Conservation (phyloP, 768 basidiomycete species). For the Leccinum arenicola region DNA sequence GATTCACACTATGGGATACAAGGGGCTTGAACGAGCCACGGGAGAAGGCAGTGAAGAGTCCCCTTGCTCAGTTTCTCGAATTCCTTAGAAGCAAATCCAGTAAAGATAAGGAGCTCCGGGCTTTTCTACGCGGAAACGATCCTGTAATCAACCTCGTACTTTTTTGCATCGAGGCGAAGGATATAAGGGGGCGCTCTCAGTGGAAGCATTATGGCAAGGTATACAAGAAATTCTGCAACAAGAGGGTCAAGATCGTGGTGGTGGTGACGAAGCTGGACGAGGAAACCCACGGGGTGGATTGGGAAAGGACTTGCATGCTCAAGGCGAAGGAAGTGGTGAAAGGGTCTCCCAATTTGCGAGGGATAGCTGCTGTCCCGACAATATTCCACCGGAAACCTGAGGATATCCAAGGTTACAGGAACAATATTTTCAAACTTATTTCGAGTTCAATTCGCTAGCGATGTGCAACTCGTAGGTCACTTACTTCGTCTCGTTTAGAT, state of each 20-base stretch:
- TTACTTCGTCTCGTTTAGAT: background rate
- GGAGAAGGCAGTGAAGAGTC: background rate
- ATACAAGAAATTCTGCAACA: slow-evolving; percentile 11
- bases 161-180: slow-evolving; percentile 12
- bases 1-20: slow-evolving; percentile 11
- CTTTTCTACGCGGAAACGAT: slow-evolving; percentile 9
- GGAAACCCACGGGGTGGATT: background rate
- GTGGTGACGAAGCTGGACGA: slow-evolving; percentile 12
- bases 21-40: slow-evolving; percentile 12
- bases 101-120: slow-evolving; percentile 11
- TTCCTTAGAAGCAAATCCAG: slow-evolving; percentile 11
- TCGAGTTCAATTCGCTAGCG: slow-evolving; percentile 3
- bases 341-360: background rate
- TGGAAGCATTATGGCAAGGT: slow-evolving; percentile 16
- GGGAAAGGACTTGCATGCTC: background rate
- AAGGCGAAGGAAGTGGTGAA: background rate
- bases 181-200: slow-evolving; percentile 1
- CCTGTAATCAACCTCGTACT: slow-evolving; percentile 10
- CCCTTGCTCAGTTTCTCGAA: slow-evolving; percentile 5
- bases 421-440: slow-evolving; percentile 3
- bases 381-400: background rate
- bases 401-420: background rate
- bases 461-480: background rate
- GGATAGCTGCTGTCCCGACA: slow-evolving; percentile 7
- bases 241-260: slow-evolving; percentile 11